Evolutionary conservation across 2,329 filamentous ascomycete genomes (phyloP).

Genomic region (Pseudogymnoascus sp.): DNA sequence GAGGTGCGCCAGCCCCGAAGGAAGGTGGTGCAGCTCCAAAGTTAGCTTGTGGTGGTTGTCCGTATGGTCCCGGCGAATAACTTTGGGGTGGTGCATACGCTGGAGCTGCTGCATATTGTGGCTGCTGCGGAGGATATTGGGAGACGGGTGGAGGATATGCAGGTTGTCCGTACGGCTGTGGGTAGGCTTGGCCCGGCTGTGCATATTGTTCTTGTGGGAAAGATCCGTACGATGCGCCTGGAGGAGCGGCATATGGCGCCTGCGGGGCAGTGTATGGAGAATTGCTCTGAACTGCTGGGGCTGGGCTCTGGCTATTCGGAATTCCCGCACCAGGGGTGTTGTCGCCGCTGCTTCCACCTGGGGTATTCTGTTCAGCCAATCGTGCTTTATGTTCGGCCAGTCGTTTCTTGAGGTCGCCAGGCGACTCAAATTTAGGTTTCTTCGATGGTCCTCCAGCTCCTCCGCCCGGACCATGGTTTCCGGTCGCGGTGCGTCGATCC

Average conservation of each 20-base stretch:
- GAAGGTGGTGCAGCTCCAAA: constrained; percentile 26
- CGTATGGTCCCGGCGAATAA: constrained; percentile 25
- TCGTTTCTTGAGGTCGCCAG: constrained; percentile 72
- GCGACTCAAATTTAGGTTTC: constrained; percentile 64
- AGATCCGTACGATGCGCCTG: constrained; percentile 27
- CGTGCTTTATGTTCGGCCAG: constrained; percentile 69
- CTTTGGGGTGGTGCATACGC: constrained; percentile 26
- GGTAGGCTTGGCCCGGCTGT: constrained; percentile 35
- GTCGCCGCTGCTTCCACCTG: constrained; percentile 48
- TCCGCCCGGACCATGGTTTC: constrained; percentile 66
- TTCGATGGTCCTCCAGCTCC: constrained; percentile 51
- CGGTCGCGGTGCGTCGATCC: constrained; percentile 71
- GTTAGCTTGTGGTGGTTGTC: constrained; percentile 20
- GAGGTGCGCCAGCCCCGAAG: constrained; percentile 35
- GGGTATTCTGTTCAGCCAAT: constrained; percentile 51
- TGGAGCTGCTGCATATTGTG: constrained; percentile 28
- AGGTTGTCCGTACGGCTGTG: constrained; percentile 31
- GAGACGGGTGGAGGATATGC: constrained; percentile 28
- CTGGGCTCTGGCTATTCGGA: constrained; percentile 40
- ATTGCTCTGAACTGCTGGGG: constrained; percentile 33
- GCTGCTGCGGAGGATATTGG: constrained; percentile 24
- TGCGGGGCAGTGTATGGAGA: constrained; percentile 25
- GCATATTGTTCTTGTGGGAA: constrained; percentile 29
- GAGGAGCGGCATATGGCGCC: constrained; percentile 1
- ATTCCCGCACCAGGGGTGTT: constrained; percentile 39